Evolutionary conservation across 2,329 filamentous ascomycete genomes (phyloP), one percentile per base, ranked within the genome.

Genomic region (Lasiodiplodia sp.): DNA sequence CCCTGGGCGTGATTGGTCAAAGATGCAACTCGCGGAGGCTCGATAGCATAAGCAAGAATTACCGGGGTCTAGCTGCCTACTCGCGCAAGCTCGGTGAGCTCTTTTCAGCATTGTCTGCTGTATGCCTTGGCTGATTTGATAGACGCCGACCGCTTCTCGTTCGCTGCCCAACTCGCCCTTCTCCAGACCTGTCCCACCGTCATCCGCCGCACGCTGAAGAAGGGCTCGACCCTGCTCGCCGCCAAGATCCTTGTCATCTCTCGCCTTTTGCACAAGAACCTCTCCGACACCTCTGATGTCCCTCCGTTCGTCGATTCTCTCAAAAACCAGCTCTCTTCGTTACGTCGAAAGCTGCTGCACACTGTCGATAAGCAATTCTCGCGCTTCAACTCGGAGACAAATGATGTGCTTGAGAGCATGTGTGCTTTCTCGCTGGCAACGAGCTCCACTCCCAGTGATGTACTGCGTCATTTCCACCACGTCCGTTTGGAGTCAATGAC

Each of bases 341-440:
- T 93, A 64, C 86, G 90, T 51, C 85, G 85, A 63, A 91, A 88
- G 72, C 83, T 93, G 4, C 78, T 96, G 66, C 86, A 87, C 71
- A 87, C 86, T 58, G 86, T 90, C 31, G 88, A 94, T 71, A 83
- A 83, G 69, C 82, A 81, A 4, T 78, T 85, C 78, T 77, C 77
- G 6, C 78, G 72, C 60, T 67, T 75, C 2, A 71, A 72, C 5
- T 72, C 73, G 14, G 80, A 82, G 4, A 85, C 74, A 70, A 82
- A 75, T 70, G 78, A 70, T 72, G 85, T 96, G 18, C 82, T 95
- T 14, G 90, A 93, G 73, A 89, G 91, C 0, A 84, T 97, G 72
- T 92, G 90, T 68, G 94, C 94, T 0, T 94, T 94, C 77, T 94
- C 93, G 70, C 84, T 98, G 63, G 88, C 90, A 1, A 94, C 91